Evolutionary conservation across 2,329 filamentous ascomycete genomes (phyloP).

Genomic region (Penicillium sp.): DNA sequence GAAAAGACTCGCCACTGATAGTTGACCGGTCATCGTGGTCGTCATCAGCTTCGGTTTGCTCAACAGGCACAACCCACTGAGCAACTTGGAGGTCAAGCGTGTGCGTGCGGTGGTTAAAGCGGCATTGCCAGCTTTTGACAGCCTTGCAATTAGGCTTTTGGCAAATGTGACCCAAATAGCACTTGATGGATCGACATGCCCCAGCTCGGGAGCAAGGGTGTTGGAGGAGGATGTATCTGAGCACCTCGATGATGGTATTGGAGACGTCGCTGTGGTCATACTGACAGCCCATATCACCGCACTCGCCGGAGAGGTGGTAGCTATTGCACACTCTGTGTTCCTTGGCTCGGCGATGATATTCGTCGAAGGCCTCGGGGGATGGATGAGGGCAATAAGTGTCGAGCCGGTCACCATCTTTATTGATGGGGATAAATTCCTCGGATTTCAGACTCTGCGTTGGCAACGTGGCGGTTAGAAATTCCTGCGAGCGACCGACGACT

Average conservation of each 20-base stretch:
- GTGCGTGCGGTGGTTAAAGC: conserved; percentile 29
- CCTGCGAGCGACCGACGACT: conserved; percentile 18
- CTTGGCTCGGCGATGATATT: conserved; percentile 41
- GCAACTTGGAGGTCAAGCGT: conserved; percentile 23
- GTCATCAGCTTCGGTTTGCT: conserved; percentile 12
- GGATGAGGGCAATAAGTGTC: conserved; percentile 45
- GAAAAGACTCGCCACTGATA: conserved; percentile 15
- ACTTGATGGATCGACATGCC: conserved; percentile 45
- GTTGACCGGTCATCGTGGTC: conserved; percentile 15
- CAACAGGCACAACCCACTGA: conserved; percentile 26
- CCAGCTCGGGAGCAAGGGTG: conserved; percentile 44
- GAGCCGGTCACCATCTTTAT: conserved; percentile 49
- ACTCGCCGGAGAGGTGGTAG: conserved; percentile 46
- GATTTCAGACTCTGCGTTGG: conserved; percentile 18
- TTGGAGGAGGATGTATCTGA: conserved; percentile 48
- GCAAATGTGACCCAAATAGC: conserved; percentile 48
- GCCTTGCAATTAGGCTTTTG: conserved; percentile 34
- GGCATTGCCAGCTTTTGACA: conserved; percentile 31
- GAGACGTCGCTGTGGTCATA: conserved; percentile 51
- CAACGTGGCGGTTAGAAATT: conserved; percentile 21
- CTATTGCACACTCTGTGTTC: conserved; percentile 52
- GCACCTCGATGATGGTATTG: conserved; percentile 38
- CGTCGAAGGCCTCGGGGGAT: conserved; percentile 35
- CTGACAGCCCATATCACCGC: conserved; percentile 37
- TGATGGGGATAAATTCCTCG: conserved; percentile 45